Evolutionary conservation across 345 rosid species (phyloP), one percentile per base, ranked within the genome.

Genomic region (Abelmoschus esculentus): DNA sequence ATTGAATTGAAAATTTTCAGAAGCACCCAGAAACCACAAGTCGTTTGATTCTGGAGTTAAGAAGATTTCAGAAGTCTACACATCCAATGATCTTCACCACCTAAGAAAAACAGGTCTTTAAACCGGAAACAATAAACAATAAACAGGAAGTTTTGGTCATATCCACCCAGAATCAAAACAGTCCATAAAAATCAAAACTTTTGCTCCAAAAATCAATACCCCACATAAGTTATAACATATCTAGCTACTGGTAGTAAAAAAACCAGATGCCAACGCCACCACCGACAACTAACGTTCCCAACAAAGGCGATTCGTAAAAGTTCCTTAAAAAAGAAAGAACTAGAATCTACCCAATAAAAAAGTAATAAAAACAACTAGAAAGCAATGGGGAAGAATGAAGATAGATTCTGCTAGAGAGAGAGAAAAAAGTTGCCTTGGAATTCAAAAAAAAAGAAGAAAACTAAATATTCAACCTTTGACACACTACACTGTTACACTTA

Each of bases 341-440:
- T 2, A 26, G 34, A 42, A 49, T 56, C 13, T 22, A 22, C 19
- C 22, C 22, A 47, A 64, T 42, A 64, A 42, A 63, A 34, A 22
- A 18, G 46, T 11, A n/a, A 9, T 22, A 22, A 42, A 42, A 1
- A 6, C 7, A 6, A 22, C 42, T 14, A 70, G 10, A 12, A 61
- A 38, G 71, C 4, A 72, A 62, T 55, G 61, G 71, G 52, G n/a
- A 2, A 62, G 75, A 75, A 70, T 59, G 58, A 54, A 26, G 78
- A 75, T n/a, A 49, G 80, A 81, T 81, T 81, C 78, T 49, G 64
- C 47, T 19, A 61, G 70, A 74, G 71, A 72, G 69, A 72, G 69
- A 67, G n/a, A n/a, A n/a, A 73, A 53, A 38, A 61, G 58, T 70
- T 42, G 75, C 80, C 72, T 57, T 54, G 58, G 71, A 74, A 74